These are phyloP conservation scores for Xenoacremonium recifei DNA, from an alignment of 2,329 filamentous ascomycete genomes.

Conservation along the genomic window DNA sequence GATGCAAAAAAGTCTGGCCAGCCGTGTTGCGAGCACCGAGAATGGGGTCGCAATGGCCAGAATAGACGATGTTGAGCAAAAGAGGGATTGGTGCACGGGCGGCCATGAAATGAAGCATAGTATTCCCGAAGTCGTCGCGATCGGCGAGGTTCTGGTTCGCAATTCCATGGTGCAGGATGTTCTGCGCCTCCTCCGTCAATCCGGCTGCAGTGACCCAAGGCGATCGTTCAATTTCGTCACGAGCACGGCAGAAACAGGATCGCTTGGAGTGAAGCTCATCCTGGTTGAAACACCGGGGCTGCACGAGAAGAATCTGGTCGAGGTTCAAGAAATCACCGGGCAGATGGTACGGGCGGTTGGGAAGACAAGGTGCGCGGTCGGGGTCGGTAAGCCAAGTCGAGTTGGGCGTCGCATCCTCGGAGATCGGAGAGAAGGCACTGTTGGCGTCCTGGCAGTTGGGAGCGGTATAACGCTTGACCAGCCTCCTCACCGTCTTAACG, in stretches of 20 bases:
- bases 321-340: slow-evolving; percentile 51
- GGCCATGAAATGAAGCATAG: slow-evolving; percentile 45
- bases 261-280: slow-evolving; percentile 21
- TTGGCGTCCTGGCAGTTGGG: slow-evolving; percentile 19
- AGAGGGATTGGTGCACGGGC: slow-evolving; percentile 27
- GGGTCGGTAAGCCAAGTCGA: slow-evolving; percentile 29
- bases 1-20: slow-evolving; percentile 49
- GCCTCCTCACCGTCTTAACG: slow-evolving; percentile 34
- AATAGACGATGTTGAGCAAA: slow-evolving; percentile 27
- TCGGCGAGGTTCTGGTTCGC: slow-evolving; percentile 10
- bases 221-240: slow-evolving; percentile 19
- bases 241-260: slow-evolving; percentile 30
- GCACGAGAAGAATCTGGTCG: slow-evolving; percentile 13
- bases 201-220: slow-evolving; percentile 31
- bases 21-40: slow-evolving; percentile 38
- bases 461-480: slow-evolving; percentile 39
- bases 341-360: slow-evolving; percentile 31
- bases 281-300: slow-evolving; percentile 18
- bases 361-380: slow-evolving; percentile 20
- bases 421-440: slow-evolving; percentile 22
- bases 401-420: slow-evolving; percentile 14
- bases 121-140: slow-evolving; percentile 47
- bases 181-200: slow-evolving; percentile 14
- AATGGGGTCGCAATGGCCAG: slow-evolving; percentile 14
- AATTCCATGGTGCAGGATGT: slow-evolving; percentile 11